Base-by-base conservation (phyloP, 2,329 filamentous ascomycete genomes). In the Colletotrichum zoysiae region DNA sequence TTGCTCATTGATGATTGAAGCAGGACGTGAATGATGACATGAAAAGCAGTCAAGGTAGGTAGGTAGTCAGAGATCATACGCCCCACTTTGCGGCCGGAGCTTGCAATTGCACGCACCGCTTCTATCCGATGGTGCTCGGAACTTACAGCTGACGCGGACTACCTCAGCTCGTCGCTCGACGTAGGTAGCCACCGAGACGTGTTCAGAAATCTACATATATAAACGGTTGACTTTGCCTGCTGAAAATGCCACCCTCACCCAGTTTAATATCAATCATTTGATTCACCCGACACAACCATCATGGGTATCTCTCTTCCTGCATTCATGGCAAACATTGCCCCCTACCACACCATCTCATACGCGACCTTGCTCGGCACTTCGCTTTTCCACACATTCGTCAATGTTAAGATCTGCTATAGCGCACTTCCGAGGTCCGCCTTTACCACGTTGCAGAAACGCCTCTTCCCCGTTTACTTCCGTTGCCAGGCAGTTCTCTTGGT, bases 391-490 rank as follows among this genome's bases (percentile, higher is more conserved):
- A 79, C 78, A 30, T 84, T 84, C 20, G 59, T 81, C 70, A 70
- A 79, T 14, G 82, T 82, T 16, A 84, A 83, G 44, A 73, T 84
- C 7, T 77, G 78, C 57, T 79, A 78, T 63, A 66, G 74, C 7
- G 74, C 78, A 2, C 78, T 85, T 1, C 82, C 83, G 0, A 73
- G 76, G 0, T 74, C 78, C 0, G 77, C 82, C 0, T 85, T 84
- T 61, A 77, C 78, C 0, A 80, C 78, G 0, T 78, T 85, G 0
- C 83, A 84, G 59, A 83, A 82, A 50, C 78, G 76, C 5, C 73
- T 85, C 56, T 85, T 84, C 53, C 83, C 82, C 0, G 65, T 83
- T 20, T 84, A 84, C 73, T 85, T 85, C 69, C 77, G 76, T 20
- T 74, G 73, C 5, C 83, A 84, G 68, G 74, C 81, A 0, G 11